Conservation (phyloP, 805 yeast species). For the Wickerhamiella sergipiensis region DNA sequence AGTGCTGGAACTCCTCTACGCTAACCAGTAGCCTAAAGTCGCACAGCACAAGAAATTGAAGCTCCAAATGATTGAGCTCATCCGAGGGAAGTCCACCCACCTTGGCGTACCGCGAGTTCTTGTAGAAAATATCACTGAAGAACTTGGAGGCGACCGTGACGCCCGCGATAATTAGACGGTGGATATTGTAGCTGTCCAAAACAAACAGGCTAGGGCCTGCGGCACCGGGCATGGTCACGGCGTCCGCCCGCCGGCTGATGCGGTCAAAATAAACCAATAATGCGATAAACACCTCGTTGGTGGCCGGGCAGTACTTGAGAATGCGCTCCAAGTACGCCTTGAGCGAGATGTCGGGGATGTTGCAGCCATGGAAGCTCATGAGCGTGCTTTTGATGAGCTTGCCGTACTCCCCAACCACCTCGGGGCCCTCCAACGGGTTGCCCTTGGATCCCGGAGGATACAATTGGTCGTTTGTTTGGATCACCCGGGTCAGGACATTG, state of each 20-base stretch:
- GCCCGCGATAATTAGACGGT: conserved; percentile 84
- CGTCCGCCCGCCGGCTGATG: conserved; percentile 70
- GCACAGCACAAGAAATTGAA: conserved; percentile 70
- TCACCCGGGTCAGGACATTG: conserved; percentile 69
- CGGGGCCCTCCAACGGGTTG: conserved; percentile 12
- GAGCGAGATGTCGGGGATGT: conserved; percentile 87
- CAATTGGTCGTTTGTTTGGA: conserved; percentile 76
- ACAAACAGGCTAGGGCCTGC: conserved; percentile 55
- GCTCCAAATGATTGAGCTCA: conserved; percentile 58
- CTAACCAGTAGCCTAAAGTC: conserved; percentile 82
- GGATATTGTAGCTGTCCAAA: conserved; percentile 92
- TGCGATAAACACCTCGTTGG: conserved; percentile 88
- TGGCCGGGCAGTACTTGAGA: conserved; percentile 94
- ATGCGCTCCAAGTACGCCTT: conserved; percentile 84
- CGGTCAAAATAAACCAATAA: conserved; percentile 88
- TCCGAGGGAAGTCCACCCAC: conserved; percentile 88
- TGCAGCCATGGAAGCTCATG: conserved; percentile 87
- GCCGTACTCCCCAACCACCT: conserved; percentile 19
- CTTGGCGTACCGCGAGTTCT: conserved; percentile 85
- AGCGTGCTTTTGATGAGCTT: conserved; percentile 27
- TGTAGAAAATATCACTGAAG: conserved; percentile 87
- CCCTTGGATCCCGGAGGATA: conserved; percentile 45
- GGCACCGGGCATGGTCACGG: conserved; percentile 5
- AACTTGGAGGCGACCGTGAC: conserved; percentile 92
- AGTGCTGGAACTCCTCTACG: conserved; percentile 78